Evolutionary conservation across 2,329 filamentous ascomycete species (phyloP).

Genomic region (Alternaria sp.): DNA sequence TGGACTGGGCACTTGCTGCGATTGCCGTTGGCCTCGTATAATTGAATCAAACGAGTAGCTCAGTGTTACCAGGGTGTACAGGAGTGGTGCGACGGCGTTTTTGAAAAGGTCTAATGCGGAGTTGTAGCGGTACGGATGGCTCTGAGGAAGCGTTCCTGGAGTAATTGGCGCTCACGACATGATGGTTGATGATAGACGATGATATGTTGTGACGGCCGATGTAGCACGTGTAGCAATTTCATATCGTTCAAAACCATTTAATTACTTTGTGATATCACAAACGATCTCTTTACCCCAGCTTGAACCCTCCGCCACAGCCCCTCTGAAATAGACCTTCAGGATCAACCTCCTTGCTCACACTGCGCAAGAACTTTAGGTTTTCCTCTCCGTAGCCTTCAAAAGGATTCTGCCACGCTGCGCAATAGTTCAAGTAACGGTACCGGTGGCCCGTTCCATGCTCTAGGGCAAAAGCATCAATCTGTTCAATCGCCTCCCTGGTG

Average conservation of each 20-base stretch:
- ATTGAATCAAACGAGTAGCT: not conserved
- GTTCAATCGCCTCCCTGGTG: constrained; percentile 37
- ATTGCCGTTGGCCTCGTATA: constrained; percentile 42
- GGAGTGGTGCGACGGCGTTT: not conserved
- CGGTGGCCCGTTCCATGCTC: constrained; percentile 23
- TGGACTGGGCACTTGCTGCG: constrained; percentile 52
- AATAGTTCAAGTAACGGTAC: constrained; percentile 48
- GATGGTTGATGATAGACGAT: not conserved
- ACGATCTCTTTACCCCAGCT: constrained; percentile 19
- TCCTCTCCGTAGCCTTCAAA: constrained; percentile 44
- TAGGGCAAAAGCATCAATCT: constrained; percentile 44
- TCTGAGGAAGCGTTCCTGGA: not conserved
- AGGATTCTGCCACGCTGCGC: constrained; percentile 49
- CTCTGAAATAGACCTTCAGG: constrained; percentile 47
- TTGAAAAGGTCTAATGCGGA: not conserved
- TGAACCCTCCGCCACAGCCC: constrained; percentile 48
- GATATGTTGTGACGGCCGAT: not conserved
- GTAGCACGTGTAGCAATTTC: not conserved
- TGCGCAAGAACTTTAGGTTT: constrained; percentile 35
- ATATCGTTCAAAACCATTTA: not conserved
- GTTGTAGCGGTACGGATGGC: not conserved
- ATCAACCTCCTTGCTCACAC: constrained; percentile 47
- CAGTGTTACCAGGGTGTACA: not conserved
- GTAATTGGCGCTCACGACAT: not conserved
- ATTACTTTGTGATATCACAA: not conserved